Evolutionary conservation across 108 stramenopile species (phyloP), one percentile per base, ranked within the genome.

Genomic region (Chaetoceros tenuissimus): DNA sequence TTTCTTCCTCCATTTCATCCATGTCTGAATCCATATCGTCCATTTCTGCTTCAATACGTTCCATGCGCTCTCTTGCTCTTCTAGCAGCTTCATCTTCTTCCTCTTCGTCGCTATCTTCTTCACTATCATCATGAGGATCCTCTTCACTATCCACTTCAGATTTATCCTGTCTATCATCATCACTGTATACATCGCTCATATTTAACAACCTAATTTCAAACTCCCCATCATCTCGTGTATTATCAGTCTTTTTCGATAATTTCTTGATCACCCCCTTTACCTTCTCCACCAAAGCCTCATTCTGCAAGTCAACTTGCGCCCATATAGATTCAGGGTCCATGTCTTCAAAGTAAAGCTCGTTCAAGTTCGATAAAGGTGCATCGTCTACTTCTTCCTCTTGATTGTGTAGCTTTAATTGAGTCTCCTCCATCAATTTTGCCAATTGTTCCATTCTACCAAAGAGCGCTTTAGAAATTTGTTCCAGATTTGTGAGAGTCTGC

Each of bases 301-400:
- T 94, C 59, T 94, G 94, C 31, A 94, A 45, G 57, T 97, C 92
- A 16, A 97, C 72, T 71, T 97, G 89, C 13, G 86, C 90, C 91
- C 91, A 97, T 3, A 97, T 53, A 0, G 89, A 93, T 57, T 97
- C 94, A 17, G 71, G 75, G 60, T 94, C 92, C 16, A 67, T 17
- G 2, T 7, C 22, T 8, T 17, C 19, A 40, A 10, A 13, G 13
- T 10, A 40, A 5, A 40, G 34, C 34, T 40, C 34, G 34, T 13
- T 40, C 13, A 69, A 17, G 16, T 63, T 63, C 17, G 68, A 69
- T 23, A 69, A 48, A 23, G 62, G 55, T 23, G 47, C 40, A 16
- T 47, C 59, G 17, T 53, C 59, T 1, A 25, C 47, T 0, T 55
- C 60, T 22, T 51, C 60, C 7, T 23, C 60, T 24, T 49, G 48